Conservation (phyloP, 1,284 basidiomycete genomes). For the Trametes hirsuta region DNA sequence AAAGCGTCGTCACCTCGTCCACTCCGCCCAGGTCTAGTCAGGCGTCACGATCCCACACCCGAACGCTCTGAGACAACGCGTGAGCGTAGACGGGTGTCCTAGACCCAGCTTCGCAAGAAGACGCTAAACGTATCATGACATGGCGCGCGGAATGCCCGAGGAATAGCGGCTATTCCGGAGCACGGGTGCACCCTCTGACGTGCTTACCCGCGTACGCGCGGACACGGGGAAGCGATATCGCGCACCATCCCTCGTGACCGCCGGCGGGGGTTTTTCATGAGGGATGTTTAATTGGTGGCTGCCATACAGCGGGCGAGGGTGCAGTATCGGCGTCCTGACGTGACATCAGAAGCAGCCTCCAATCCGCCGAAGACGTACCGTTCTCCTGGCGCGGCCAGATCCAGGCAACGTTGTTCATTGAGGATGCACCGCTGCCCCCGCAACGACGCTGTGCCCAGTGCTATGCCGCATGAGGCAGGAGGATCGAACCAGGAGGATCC, state of each 20-base stretch:
- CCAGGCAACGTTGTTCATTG: slow-evolving; percentile 23
- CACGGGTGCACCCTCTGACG: neutral
- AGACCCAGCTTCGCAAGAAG: neutral
- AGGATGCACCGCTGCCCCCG: slow-evolving; percentile 3
- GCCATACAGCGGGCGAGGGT: neutral
- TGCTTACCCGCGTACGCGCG: slow-evolving; percentile 1
- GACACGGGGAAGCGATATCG: slow-evolving; percentile 4
- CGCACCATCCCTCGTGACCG: slow-evolving; percentile 16
- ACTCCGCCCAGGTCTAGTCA: neutral
- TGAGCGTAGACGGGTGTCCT: neutral
- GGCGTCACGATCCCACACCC: neutral
- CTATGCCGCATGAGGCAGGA: slow-evolving; percentile 17
- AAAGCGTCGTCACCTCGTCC: slow-evolving; percentile 3
- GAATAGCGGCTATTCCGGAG: slow-evolving; percentile 14
- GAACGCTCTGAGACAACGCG: slow-evolving; percentile 4
- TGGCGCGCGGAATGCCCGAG: slow-evolving; percentile 3
- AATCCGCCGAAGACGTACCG: slow-evolving; percentile 8
- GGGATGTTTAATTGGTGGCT: neutral
- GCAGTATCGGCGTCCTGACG: neutral
- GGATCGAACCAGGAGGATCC: neutral
- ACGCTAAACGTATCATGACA: slow-evolving; percentile 12
- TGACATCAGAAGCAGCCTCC: slow-evolving; percentile 10
- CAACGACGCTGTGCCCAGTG: slow-evolving; percentile 7
- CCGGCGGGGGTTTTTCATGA: slow-evolving; percentile 7
- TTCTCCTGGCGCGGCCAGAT: slow-evolving; percentile 6